Evolutionary conservation across 192 early-diverging fungal genomes (phyloP), one percentile per base, ranked within the genome.

Genomic region (Umbelopsis sp.): DNA sequence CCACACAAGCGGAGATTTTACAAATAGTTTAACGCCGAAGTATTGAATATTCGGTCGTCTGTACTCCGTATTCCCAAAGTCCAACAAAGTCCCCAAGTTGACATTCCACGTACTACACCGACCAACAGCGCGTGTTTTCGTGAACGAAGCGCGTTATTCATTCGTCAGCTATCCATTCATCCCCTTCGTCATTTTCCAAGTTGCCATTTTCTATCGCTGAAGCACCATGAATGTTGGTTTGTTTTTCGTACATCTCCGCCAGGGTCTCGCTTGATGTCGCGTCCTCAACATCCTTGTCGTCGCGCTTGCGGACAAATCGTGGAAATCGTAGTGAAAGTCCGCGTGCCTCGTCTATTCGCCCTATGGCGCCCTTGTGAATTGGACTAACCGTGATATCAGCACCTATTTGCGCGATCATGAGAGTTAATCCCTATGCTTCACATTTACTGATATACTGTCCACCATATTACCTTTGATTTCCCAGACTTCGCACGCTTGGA

Each of bases 381-480:
- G 95, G 93, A 34, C 92, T 94, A 34, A 96, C 91, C 14, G 92
- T 95, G 45, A 96, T 76, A 82, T 96, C 94, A 8, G 95, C 94
- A 6, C 65, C 69, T 76, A 51, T 50, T n/a, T 10, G 31, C 22
- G 26, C 1, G 11, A 7, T 24, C 31, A 8, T 31, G 16, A 16
- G 6, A 68, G 65, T 11, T 36, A 38, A 29, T 3, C 1, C 31
- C 9, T 22, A 65, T 24, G n/a, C 36, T 24, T 44, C 38, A 66
- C 6, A 11, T n/a, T 34, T 1, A 32, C 14, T 17, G 6, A 41
- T 16, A 12, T 21, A 43, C 0, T 10, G n/a, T 29, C 29, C 52
- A 36, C 52, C 41, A 50, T 4, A 24, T 16, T 66, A 75, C 91
- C 92, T 78, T 95, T 95, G 50, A 96, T 90, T 78, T 96, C 94